Conservation (phyloP, 805 yeast genomes). For the Nakazawaea laoshanensis region DNA sequence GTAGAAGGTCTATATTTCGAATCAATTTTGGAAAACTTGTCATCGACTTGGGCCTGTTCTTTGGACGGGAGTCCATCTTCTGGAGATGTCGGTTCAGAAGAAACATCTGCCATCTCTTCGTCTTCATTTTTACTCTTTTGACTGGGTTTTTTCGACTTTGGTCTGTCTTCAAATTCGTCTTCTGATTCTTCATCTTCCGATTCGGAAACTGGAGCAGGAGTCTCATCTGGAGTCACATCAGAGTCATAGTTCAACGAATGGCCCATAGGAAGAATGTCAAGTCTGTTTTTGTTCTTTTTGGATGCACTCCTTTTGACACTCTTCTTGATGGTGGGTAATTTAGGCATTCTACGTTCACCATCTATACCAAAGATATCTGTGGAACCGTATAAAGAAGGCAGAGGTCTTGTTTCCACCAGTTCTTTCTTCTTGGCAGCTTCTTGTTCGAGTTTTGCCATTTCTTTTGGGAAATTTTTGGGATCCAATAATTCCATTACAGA, state of each 20-base stretch:
- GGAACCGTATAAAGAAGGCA: neutral
- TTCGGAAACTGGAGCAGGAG: constrained; percentile 8
- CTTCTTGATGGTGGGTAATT: constrained; percentile 8
- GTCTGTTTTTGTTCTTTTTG: constrained; percentile 12
- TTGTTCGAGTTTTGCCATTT: constrained; percentile 24
- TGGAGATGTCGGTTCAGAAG: constrained; percentile 18
- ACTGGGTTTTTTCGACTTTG: neutral
- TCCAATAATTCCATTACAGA: constrained; percentile 52
- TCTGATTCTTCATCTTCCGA: constrained; percentile 17
- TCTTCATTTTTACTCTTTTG: constrained; percentile 5
- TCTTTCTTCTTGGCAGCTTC: constrained; percentile 16
- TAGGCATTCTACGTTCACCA: constrained; percentile 3
- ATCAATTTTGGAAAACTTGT: constrained; percentile 19
- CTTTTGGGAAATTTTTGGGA: constrained; percentile 49
- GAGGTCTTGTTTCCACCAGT: neutral
- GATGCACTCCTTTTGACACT: no score
- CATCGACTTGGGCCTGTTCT: constrained; percentile 13
- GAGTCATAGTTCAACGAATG: constrained; percentile 42
- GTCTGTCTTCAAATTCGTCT: constrained; percentile 9
- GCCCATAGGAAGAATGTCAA: constrained; percentile 38
- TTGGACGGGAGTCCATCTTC: constrained; percentile 22
- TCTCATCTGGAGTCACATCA: constrained; percentile 13
- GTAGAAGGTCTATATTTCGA: constrained; percentile 43
- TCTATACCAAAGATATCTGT: constrained; percentile 8
- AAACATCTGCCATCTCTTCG: constrained; percentile 1